phyloP scores from a whole-genome alignment of 2,329 filamentous ascomycete genomes.

The Clathrospora elynae region DNA sequence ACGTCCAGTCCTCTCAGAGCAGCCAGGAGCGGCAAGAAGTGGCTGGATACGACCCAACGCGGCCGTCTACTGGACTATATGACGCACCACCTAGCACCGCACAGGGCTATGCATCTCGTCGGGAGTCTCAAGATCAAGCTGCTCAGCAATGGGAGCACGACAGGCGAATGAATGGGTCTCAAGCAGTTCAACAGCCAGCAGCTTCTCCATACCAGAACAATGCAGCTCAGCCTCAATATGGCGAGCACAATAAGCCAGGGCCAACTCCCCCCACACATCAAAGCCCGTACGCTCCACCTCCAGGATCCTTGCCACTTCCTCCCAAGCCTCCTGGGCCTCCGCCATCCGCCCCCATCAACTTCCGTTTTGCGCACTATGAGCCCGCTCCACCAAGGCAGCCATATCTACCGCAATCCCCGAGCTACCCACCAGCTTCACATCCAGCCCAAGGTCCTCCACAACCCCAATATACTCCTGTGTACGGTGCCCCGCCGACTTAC shows the following conservation, averaged over 20 bases:
- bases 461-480: slow-evolving; percentile 56
- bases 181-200: slow-evolving; percentile 29
- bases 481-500: slow-evolving; percentile 28
- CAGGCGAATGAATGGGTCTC: slow-evolving; percentile 37
- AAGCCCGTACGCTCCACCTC: slow-evolving; percentile 40
- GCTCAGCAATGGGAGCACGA: slow-evolving; percentile 34
- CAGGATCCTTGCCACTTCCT: slow-evolving; percentile 29
- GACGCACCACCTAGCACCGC: slow-evolving; percentile 25
- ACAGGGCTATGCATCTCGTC: slow-evolving; percentile 28
- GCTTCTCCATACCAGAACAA: slow-evolving; percentile 33
- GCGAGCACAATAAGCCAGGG: slow-evolving; percentile 27
- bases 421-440: slow-evolving; percentile 28
- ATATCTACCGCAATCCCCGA: slow-evolving; percentile 31
- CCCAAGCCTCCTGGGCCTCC: slow-evolving; percentile 39
- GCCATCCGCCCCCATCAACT: slow-evolving; percentile 36
- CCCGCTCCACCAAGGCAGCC: slow-evolving; percentile 33
- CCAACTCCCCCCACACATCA: slow-evolving; percentile 34
- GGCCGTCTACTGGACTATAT: slow-evolving; percentile 31
- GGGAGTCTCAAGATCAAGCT: slow-evolving; percentile 33
- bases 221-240: slow-evolving; percentile 31
- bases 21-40: slow-evolving; percentile 28
- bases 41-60: slow-evolving; percentile 31
- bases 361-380: slow-evolving; percentile 46
- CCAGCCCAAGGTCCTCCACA: slow-evolving; percentile 24
- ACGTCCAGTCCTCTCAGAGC: not conserved